These are phyloP conservation scores for Coemansia sp. DNA, from an alignment of 192 early-diverging fungal species.

Conservation along the genomic window DNA sequence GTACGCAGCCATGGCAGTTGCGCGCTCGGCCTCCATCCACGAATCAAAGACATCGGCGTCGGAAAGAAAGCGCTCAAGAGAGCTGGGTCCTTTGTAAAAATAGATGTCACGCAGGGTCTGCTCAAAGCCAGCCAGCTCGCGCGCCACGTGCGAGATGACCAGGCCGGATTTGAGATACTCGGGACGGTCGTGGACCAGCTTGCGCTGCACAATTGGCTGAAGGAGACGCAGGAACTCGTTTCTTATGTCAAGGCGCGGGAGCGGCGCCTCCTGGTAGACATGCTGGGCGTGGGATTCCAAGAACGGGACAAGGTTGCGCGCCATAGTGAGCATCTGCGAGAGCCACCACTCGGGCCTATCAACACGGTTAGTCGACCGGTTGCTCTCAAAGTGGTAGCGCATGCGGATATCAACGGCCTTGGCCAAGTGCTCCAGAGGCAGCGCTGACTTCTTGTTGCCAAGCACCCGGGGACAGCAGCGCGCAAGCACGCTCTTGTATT, in stretches of 20 bases:
- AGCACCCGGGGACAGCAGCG: conserved; percentile 8
- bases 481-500: conserved; percentile 12
- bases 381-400: conserved; percentile 73
- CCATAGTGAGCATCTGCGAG: conserved; percentile 58
- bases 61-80: conserved; percentile 57
- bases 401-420: conserved; percentile 65
- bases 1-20: conserved; percentile 62
- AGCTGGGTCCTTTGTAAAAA: conserved; percentile 42
- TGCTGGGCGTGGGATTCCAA: conserved; percentile 63
- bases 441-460: conserved; percentile 27
- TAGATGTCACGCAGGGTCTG: conserved; percentile 65
- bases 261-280: conserved; percentile 57
- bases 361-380: conserved; percentile 66
- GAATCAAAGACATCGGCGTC: conserved; percentile 62
- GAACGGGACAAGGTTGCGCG: conserved; percentile 66
- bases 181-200: conserved; percentile 58
- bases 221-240: conserved; percentile 68
- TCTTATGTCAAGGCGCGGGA: conserved; percentile 57
- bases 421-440: conserved; percentile 58
- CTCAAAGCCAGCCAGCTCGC: conserved; percentile 69
- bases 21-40: conserved; percentile 71
- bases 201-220: conserved; percentile 57
- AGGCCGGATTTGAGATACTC: conserved; percentile 59
- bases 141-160: conserved; percentile 65
- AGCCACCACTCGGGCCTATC: conserved; percentile 87